phyloP scores from a whole-genome alignment of 306 rosid genomes.

The Dalbergia cochinchinensis region DNA sequence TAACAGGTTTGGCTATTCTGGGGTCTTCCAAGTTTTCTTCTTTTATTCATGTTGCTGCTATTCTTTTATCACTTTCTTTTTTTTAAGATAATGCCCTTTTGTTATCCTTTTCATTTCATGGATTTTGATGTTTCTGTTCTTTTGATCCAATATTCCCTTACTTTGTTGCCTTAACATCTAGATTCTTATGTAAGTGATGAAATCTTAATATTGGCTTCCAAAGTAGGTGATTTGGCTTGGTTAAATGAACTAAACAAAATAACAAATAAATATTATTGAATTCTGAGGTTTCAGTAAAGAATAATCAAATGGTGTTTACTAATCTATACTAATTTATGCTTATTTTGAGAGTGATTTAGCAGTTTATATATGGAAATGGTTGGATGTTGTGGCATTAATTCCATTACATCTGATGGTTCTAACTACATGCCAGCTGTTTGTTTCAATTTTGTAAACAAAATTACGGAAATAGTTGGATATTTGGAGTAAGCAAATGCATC shows the following conservation, averaged over 20 bases:
- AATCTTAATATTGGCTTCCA: neutral
- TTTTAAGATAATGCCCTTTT: neutral
- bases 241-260: neutral
- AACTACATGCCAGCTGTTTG: neutral
- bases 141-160: neutral
- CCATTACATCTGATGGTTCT: conserved; percentile 18
- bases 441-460: neutral
- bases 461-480: neutral
- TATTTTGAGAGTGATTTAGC: neutral
- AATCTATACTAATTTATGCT: neutral
- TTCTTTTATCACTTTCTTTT: neutral
- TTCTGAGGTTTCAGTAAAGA: neutral
- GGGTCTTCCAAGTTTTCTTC: neutral
- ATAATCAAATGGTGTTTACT: neutral
- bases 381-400: neutral
- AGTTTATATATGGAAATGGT: neutral
- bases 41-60: neutral
- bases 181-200: neutral
- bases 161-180: neutral
- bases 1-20: conserved; percentile 55
- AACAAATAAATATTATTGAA: neutral
- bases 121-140: conserved; percentile 30
- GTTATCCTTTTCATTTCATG: neutral
- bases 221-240: neutral
- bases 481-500: neutral